phyloP scores from a whole-genome alignment of 805 yeast species.

The Candida chilensis region DNA sequence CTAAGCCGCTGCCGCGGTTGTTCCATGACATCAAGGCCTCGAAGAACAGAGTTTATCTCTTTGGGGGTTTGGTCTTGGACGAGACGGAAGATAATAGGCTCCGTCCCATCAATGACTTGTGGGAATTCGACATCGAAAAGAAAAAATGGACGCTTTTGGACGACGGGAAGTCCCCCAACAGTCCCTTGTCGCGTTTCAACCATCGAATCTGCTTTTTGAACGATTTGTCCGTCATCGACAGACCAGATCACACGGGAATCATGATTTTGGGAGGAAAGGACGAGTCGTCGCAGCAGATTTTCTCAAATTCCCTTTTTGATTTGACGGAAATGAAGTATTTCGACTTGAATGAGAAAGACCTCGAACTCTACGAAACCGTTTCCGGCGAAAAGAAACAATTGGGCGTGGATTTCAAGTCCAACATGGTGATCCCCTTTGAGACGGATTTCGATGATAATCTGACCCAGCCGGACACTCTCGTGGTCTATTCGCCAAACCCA shows the following conservation, averaged over 20 bases:
- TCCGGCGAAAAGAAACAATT: neutral
- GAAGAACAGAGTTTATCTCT: slow-evolving; percentile 43
- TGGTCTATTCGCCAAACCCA: no score
- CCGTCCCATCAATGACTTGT: slow-evolving; percentile 51
- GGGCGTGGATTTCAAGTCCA: neutral
- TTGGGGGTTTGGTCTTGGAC: slow-evolving; percentile 53
- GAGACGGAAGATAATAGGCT: slow-evolving; percentile 19
- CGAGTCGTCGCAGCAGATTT: slow-evolving; percentile 16
- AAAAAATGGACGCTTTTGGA: slow-evolving; percentile 45
- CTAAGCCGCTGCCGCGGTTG: slow-evolving; percentile 31
- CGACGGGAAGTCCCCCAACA: slow-evolving; percentile 19
- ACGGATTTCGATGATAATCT: no score
- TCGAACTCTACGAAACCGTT: slow-evolving; percentile 1
- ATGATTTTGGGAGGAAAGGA: slow-evolving; percentile 47
- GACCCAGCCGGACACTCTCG: no score
- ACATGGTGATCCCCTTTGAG: neutral
- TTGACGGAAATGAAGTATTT: slow-evolving; percentile 22
- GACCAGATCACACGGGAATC: slow-evolving; percentile 35
- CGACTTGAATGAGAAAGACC: slow-evolving; percentile 2
- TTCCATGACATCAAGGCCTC: slow-evolving; percentile 49
- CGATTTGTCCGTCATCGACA: slow-evolving; percentile 23
- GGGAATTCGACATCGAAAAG: slow-evolving; percentile 52
- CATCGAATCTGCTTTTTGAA: slow-evolving; percentile 39
- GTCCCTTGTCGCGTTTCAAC: slow-evolving; percentile 35
- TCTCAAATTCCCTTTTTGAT: slow-evolving; percentile 32